Conservation (phyloP, 768 basidiomycete species). For the Hemileccinum impolitum region DNA sequence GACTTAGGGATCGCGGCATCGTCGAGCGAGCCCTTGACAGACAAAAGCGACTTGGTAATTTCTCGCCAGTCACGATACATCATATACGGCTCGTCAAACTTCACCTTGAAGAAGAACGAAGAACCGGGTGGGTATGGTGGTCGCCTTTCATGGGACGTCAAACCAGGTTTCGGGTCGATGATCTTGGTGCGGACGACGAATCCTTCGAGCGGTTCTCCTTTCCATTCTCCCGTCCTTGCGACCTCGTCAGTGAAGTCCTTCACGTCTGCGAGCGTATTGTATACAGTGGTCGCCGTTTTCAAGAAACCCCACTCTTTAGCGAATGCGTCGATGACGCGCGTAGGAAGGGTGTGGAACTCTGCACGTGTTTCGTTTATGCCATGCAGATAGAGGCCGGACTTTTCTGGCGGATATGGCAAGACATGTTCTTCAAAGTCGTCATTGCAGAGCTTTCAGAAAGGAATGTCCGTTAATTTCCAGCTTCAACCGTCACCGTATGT, state of each 20-base stretch:
- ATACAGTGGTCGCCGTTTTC: conserved; percentile 52
- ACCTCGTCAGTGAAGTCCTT: conserved; percentile 67
- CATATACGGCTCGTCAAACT: conserved; percentile 98
- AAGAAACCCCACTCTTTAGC: conserved; percentile 93
- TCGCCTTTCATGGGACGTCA: conserved; percentile 26
- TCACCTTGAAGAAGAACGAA: conserved; percentile 98
- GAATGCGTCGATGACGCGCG: conserved; percentile 67
- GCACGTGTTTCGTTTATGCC: conserved; percentile 75
- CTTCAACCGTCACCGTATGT: neutral
- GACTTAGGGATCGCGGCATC: conserved; percentile 49
- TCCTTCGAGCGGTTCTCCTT: conserved; percentile 84
- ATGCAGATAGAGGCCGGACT: conserved; percentile 89
- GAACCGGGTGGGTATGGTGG: conserved; percentile 76
- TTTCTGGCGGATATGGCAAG: conserved; percentile 73
- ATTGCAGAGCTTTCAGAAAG: conserved; percentile 78
- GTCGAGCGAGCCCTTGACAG: conserved; percentile 30
- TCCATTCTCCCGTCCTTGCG: conserved; percentile 69
- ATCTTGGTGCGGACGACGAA: conserved; percentile 88
- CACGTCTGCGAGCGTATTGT: conserved; percentile 65
- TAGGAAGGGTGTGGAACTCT: conserved; percentile 69
- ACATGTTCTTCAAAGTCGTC: conserved; percentile 98
- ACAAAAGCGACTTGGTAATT: conserved; percentile 75
- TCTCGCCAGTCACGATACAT: conserved; percentile 99
- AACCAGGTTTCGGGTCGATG: conserved; percentile 36
- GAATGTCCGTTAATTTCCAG: neutral